A percentile compares a stretch with the other conserved stretches of the same genome.
Conservation (phyloP, 208 protist genomes). For the Acanthamoeba lenticulata region DNA sequence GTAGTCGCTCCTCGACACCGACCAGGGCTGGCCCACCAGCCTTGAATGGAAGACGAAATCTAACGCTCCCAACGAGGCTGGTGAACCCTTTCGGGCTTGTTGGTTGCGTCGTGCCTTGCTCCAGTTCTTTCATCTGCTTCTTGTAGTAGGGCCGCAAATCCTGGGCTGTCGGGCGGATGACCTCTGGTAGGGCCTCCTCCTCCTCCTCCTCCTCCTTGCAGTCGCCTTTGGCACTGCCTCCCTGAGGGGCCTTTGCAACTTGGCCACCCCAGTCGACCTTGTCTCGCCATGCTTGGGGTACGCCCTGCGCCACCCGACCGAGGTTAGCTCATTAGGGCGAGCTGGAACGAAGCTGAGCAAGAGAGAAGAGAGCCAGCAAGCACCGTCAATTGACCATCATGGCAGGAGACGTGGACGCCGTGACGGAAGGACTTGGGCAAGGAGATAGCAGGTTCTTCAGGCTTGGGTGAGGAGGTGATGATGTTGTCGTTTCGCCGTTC, state of each 20-base stretch:
- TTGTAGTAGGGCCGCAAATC: neutral
- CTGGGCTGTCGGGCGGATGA: neutral
- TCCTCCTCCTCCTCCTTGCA: neutral
- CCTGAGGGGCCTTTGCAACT: neutral
- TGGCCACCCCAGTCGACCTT: neutral
- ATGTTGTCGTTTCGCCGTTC: neutral
- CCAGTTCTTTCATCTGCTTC: too few species aligned
- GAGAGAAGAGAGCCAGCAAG: neutral
- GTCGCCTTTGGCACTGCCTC: neutral
- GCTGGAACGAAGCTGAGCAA: neutral
- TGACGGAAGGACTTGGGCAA: constrained; percentile 42
- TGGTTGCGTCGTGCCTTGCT: too few species aligned
- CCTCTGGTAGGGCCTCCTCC: neutral
- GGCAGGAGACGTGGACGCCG: constrained; percentile 42
- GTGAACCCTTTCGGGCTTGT: too few species aligned
- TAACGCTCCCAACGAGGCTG: too few species aligned
- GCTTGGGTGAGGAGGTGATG: neutral
- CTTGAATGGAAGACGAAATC: too few species aligned
- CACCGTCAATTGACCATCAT: neutral
- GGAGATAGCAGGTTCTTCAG: neutral
- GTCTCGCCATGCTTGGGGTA: neutral
- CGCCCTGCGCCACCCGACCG: neutral
- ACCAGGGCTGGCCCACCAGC: too few species aligned
- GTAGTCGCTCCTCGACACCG: too few species aligned
- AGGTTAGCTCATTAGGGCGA: too few species aligned